Percentiles rank a stretch among this genome's conserved stretches.
phyloP scores from a whole-genome alignment of 192 early-diverging fungal species.

The Coemansia sp. region DNA sequence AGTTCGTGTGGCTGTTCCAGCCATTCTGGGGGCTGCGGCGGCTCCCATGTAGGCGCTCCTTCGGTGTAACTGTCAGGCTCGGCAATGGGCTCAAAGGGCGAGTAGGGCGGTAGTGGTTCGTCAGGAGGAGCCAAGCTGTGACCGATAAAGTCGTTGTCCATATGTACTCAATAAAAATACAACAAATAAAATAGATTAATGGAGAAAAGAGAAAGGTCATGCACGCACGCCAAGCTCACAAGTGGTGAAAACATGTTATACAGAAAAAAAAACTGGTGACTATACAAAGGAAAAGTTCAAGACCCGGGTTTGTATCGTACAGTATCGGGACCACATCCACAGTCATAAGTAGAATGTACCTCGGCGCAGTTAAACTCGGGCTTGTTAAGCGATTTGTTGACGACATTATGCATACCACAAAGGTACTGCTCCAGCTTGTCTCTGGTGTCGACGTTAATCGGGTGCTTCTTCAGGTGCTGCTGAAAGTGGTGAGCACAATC shows the following conservation, averaged over 20 bases:
- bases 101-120: slow-evolving; percentile 23
- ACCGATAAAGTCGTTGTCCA: neutral
- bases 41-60: neutral
- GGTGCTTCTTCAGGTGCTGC: slow-evolving; percentile 69
- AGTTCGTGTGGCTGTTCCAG: neutral
- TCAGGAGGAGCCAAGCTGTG: neutral
- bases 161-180: neutral
- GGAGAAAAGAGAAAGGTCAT: neutral
- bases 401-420: slow-evolving; percentile 87
- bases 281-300: neutral
- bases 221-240: slow-evolving; percentile 3
- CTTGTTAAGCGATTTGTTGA: slow-evolving; percentile 85
- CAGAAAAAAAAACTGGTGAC: neutral
- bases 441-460: slow-evolving; percentile 75
- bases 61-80: neutral
- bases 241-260: neutral
- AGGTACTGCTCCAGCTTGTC: slow-evolving; percentile 78
- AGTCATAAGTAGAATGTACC: slow-evolving; percentile 78
- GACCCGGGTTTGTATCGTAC: slow-evolving; percentile 39
- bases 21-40: neutral
- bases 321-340: slow-evolving; percentile 71
- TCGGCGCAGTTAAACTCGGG: slow-evolving; percentile 77
- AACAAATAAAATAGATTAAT: neutral
- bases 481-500: slow-evolving; percentile 94
- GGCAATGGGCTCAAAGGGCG: slow-evolving; percentile 8